phyloP scores from a whole-genome alignment of 164 flowering plant genomes.

The Berberis vulgaris region DNA sequence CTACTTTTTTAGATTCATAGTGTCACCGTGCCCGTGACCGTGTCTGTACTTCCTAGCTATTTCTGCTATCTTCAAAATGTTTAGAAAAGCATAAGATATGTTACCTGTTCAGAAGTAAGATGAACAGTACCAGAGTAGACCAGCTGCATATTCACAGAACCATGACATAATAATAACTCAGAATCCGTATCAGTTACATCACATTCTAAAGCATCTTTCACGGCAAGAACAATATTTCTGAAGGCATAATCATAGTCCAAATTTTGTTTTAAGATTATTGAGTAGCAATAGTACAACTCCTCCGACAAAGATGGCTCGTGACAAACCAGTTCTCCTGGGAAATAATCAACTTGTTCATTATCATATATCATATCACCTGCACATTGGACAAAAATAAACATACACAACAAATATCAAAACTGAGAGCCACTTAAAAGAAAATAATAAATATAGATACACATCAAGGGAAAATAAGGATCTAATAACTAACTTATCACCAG shows the following conservation, averaged over 20 bases:
- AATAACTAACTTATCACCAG: too few species aligned
- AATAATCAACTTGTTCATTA: constrained; percentile 37
- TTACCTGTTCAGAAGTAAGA: constrained; percentile 46
- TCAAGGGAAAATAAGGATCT: too few species aligned
- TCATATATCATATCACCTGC: constrained; percentile 34
- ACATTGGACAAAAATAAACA: too few species aligned
- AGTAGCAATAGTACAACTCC: constrained; percentile 42
- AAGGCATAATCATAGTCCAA: constrained; percentile 30
- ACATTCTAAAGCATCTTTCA: constrained; percentile 30
- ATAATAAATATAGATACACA: too few species aligned
- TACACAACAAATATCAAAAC: too few species aligned
- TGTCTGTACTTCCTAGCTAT: too few species aligned
- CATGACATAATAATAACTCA: constrained; percentile 38
- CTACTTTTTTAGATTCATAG: too few species aligned
- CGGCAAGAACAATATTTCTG: constrained; percentile 39
- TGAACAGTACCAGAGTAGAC: constrained; percentile 30
- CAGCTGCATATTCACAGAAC: constrained; percentile 29
- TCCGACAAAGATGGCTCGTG: constrained; percentile 5
- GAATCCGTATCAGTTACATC: constrained; percentile 28
- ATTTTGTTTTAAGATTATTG: constrained; percentile 32
- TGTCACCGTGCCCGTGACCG: too few species aligned
- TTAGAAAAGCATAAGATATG: neutral
- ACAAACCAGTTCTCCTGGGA: constrained; percentile 51
- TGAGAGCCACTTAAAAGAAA: too few species aligned
- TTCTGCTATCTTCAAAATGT: neutral